These are phyloP conservation scores for Phaffia rhodozyma DNA, from an alignment of 1,284 basidiomycete species.

Conservation along the genomic window DNA sequence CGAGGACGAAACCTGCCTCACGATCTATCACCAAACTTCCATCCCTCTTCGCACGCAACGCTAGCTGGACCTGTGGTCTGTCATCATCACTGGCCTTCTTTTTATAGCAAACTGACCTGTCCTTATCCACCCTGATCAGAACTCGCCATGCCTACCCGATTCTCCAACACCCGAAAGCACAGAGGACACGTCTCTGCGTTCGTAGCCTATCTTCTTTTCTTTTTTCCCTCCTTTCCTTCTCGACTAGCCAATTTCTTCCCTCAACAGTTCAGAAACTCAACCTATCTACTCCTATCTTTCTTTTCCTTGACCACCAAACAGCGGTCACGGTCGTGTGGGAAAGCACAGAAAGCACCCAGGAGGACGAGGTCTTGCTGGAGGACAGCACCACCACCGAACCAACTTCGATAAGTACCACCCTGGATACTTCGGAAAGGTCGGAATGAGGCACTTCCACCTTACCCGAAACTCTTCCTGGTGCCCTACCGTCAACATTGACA, in stretches of 20 bases:
- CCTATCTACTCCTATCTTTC: background rate
- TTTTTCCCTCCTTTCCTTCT: slow-evolving; percentile 33
- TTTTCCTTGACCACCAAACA: background rate
- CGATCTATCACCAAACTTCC: background rate
- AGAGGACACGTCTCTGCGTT: slow-evolving; percentile 89
- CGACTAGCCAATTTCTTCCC: slow-evolving; percentile 20
- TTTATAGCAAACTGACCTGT: no score
- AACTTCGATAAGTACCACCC: slow-evolving; percentile 49
- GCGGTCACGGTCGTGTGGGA: slow-evolving; percentile 95
- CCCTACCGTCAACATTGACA: slow-evolving; percentile 95
- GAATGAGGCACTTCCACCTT: slow-evolving; percentile 97
- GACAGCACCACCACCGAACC: slow-evolving; percentile 94
- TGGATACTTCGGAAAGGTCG: slow-evolving; percentile 97
- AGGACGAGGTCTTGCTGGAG: slow-evolving; percentile 99
- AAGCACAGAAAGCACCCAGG: slow-evolving; percentile 99
- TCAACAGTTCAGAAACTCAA: background rate
- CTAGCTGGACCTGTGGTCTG: background rate
- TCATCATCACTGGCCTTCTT: no score
- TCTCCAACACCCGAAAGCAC: slow-evolving; percentile 96
- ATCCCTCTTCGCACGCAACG: slow-evolving; percentile 1
- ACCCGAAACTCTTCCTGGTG: slow-evolving; percentile 83
- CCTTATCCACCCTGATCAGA: background rate
- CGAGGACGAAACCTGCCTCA: background rate
- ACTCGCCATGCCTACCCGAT: slow-evolving; percentile 69
- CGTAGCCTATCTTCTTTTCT: background rate